Evolutionary conservation across 1,284 basidiomycete genomes (phyloP).

Genomic region (Volvariella volvacea): DNA sequence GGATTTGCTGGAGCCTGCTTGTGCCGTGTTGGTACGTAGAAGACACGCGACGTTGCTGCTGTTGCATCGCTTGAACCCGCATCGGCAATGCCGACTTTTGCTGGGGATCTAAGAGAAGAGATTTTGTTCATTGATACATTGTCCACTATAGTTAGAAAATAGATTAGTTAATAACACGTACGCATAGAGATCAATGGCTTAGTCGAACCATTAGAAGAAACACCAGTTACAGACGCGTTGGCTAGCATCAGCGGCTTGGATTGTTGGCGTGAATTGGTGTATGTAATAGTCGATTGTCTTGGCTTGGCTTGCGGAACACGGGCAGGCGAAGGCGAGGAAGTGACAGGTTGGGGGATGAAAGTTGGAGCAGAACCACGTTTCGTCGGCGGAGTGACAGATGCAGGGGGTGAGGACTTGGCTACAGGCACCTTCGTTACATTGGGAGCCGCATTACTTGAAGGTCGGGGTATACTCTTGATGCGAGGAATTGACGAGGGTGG

Average conservation of each 20-base stretch:
- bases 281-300: too few species aligned
- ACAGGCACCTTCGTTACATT: conserved; percentile 13
- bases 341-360: conserved; percentile 44
- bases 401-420: conserved; percentile 11
- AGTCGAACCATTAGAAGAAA: conserved; percentile 50
- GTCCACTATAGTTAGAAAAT: conserved; percentile 27
- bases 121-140: too few species aligned
- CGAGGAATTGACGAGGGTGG: conserved; percentile 55
- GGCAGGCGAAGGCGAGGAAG: conserved; percentile 34
- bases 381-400: conserved; percentile 31
- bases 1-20: too few species aligned
- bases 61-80: too few species aligned
- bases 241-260: too few species aligned
- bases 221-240: too few species aligned
- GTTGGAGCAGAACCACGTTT: conserved; percentile 39
- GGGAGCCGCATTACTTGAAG: too few species aligned
- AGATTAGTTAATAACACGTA: conserved; percentile 52
- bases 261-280: too few species aligned
- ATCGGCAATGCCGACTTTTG: too few species aligned
- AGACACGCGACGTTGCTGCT: too few species aligned
- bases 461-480: conserved; percentile 4
- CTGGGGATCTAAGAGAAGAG: too few species aligned
- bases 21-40: too few species aligned
- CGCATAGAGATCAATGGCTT: conserved; percentile 33
- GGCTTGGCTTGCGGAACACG: conserved; percentile 19